Evolutionary conservation across 257 asterid species (phyloP), one percentile per base, ranked within the genome.

Genomic region (Lavandula angustifolia): DNA sequence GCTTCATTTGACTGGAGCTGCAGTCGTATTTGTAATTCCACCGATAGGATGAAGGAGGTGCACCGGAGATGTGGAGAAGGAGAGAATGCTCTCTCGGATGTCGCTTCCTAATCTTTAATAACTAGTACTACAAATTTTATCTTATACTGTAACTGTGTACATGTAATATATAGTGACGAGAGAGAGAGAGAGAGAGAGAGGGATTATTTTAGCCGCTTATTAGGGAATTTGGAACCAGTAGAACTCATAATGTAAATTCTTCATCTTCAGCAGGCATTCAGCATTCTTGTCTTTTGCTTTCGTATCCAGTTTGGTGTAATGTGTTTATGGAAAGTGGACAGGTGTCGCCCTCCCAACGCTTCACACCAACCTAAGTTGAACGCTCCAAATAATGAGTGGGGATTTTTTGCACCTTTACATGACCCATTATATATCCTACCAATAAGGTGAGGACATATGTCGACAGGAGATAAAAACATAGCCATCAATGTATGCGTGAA

Each of bases 1-100:
- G 95, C 95, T 35, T 86, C 95, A 4, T 86, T 89, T n/a, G 96
- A 86, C 59, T 89, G 96, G 96, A 81, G 85, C 67, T 89, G 95
- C 85, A 89, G 96, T 11, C 95, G 96, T 14, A 89, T 89, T 16
- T 89, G 96, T 72, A 85, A 78, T 32, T 82, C 96, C 0, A 95
- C 85, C 0, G 87, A 82, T 71, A 81, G 88, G 82, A 84, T 89
- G 14, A 86, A 81, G 73, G 96, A 89, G 69, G 95, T 89, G 52
- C 96, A 89, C 69, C 81, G 74, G 22, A 77, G 95, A 32, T 89
- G 96, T 66, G 96, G 96, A 42, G 96, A 89, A 82, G 92, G 91
- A 27, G 83, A 82, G 63, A 75, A 68, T 43, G 81, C 81, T 57
- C 55, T 89, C 3, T 84, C 88, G 94, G 66, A 62, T 44, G 77